Percentiles rank a stretch among this genome's conserved stretches.
These are phyloP conservation scores for Mycosarcoma maydis DNA, from an alignment of 1,284 basidiomycete genomes.

Conservation along the genomic window DNA sequence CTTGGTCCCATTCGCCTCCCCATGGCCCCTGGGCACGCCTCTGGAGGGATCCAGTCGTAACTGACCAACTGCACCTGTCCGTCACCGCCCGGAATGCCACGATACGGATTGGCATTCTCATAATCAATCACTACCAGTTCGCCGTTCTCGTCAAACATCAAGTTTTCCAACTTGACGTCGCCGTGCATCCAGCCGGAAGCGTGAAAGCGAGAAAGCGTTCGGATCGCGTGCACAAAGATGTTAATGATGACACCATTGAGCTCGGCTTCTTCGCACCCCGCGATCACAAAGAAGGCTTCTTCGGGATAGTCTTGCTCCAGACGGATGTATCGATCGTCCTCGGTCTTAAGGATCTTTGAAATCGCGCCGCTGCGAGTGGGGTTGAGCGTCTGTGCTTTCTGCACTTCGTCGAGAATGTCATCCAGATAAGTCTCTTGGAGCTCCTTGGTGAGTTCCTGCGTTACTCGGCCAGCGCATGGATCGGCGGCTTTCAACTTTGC, in stretches of 20 bases:
- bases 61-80: constrained; percentile 59
- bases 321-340: constrained; percentile 60
- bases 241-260: constrained; percentile 56
- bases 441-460: constrained; percentile 32
- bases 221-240: constrained; percentile 58
- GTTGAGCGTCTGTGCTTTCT: constrained; percentile 63
- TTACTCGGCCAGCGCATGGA: constrained; percentile 27
- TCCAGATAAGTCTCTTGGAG: constrained; percentile 59
- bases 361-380: constrained; percentile 39
- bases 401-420: constrained; percentile 63
- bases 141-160: constrained; percentile 62
- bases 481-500: constrained; percentile 59
- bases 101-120: constrained; percentile 64
- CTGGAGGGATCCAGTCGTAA: constrained; percentile 65
- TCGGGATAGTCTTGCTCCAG: constrained; percentile 65
- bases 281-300: constrained; percentile 65
- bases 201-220: constrained; percentile 55
- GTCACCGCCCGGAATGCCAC: constrained; percentile 59
- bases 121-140: constrained; percentile 62
- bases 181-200: constrained; percentile 64
- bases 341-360: constrained; percentile 54
- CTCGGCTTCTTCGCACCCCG: constrained; percentile 62
- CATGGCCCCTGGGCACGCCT: constrained; percentile 52
- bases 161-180: constrained; percentile 65
- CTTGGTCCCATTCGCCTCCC: constrained; percentile 60